phyloP scores from a whole-genome alignment of 345 rosid species.

The Populus tremula region DNA sequence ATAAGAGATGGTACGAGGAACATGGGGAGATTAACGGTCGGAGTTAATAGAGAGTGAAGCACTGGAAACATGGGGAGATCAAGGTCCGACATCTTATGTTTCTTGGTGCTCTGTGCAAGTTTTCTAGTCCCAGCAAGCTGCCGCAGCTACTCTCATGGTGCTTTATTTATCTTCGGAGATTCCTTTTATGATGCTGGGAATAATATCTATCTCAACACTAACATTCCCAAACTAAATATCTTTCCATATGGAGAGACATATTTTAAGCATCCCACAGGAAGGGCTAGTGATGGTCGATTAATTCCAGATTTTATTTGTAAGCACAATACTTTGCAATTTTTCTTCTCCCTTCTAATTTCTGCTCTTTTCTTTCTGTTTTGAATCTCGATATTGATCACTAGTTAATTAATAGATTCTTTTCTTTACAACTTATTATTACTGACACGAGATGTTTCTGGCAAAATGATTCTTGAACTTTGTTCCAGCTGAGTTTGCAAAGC shows the following conservation, averaged over 20 bases:
- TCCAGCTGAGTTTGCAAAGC: conserved; percentile 41
- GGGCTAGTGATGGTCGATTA: background rate
- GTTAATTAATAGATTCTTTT: too few relatives aligned
- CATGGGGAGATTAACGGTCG: background rate
- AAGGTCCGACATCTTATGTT: background rate
- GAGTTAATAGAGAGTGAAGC: background rate
- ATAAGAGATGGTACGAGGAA: too few relatives aligned
- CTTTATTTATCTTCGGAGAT: background rate
- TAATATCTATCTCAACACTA: background rate
- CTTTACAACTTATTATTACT: too few relatives aligned
- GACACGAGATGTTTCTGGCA: background rate
- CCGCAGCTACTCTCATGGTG: background rate
- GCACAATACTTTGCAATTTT: background rate
- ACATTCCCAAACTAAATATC: too few relatives aligned
- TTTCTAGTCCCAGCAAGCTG: background rate
- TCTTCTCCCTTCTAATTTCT: background rate
- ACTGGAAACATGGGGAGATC: background rate
- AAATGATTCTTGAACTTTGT: background rate
- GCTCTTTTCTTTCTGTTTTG: too few relatives aligned
- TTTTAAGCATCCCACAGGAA: background rate
- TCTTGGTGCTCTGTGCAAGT: background rate
- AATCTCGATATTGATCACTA: too few relatives aligned
- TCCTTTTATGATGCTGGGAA: background rate
- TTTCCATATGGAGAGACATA: background rate
- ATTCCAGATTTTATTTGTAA: conserved; percentile 20